Percentiles rank a stretch among this genome's conserved stretches.
Conservation (phyloP, 225 moss, liverwort and hornwort genomes). For the Polytrichum commune region DNA sequence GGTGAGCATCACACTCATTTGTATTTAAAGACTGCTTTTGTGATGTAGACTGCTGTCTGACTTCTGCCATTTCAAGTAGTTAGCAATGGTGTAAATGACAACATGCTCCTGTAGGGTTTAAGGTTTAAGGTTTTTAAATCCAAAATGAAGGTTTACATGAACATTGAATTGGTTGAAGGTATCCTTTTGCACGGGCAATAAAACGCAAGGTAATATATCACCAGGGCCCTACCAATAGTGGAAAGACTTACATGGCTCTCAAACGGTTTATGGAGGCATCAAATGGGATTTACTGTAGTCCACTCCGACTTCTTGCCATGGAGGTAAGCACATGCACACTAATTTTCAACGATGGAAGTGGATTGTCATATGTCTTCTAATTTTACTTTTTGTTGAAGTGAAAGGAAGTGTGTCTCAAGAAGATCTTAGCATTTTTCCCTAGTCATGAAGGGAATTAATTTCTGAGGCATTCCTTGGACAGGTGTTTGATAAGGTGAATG, state of each 20-base stretch:
- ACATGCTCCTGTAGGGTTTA: not conserved
- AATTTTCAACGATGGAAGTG: too few relatives aligned
- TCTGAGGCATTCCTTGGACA: slow-evolving; percentile 19
- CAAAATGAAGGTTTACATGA: not conserved
- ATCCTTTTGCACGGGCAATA: slow-evolving; percentile 94
- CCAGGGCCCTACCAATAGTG: slow-evolving; percentile 96
- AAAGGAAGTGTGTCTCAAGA: too few relatives aligned
- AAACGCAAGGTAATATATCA: slow-evolving; percentile 89
- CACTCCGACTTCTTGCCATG: slow-evolving; percentile 94
- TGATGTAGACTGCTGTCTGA: too few relatives aligned
- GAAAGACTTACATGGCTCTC: slow-evolving; percentile 93
- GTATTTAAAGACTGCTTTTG: not conserved
- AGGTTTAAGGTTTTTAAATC: slow-evolving; percentile 3
- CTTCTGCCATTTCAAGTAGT: too few relatives aligned
- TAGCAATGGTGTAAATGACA: too few relatives aligned
- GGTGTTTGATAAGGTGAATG: slow-evolving; percentile 91
- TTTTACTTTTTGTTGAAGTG: too few relatives aligned
- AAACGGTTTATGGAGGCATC: slow-evolving; percentile 82
- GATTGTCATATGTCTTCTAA: too few relatives aligned
- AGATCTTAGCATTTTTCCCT: too few relatives aligned
- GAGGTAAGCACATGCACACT: slow-evolving; percentile 54
- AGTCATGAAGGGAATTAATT: not conserved
- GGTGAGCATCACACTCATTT: slow-evolving; percentile 41
- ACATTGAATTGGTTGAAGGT: slow-evolving; percentile 49
- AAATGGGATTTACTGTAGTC: slow-evolving; percentile 97